phyloP scores from a whole-genome alignment of 768 basidiomycete genomes.

The Macrolepiota albuminosa region DNA sequence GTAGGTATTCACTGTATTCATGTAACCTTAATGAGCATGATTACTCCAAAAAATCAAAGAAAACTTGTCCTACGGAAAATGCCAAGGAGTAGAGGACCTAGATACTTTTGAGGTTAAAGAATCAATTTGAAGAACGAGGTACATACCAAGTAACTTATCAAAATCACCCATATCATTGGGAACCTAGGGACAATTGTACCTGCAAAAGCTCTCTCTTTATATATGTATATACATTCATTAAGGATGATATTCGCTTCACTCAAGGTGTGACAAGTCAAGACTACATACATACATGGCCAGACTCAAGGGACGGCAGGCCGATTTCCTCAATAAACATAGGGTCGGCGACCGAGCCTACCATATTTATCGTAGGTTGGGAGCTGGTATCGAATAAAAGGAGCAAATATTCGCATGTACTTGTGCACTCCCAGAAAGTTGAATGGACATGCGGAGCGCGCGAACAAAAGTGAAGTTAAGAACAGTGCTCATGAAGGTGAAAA shows the following conservation, averaged over 20 bases:
- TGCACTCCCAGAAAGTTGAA: background rate
- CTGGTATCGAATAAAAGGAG: background rate
- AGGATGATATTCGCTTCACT: background rate
- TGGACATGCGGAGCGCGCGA: background rate
- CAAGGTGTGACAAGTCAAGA: background rate
- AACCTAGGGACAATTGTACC: background rate
- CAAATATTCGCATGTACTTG: background rate
- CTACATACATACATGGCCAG: background rate
- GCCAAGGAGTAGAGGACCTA: slow-evolving; percentile 21
- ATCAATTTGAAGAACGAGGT: background rate
- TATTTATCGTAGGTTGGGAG: background rate
- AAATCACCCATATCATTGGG: slow-evolving; percentile 7
- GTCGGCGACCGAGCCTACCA: background rate
- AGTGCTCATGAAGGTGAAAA: background rate
- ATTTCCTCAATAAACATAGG: background rate
- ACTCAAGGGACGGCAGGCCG: background rate
- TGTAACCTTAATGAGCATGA: background rate
- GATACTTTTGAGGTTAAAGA: background rate
- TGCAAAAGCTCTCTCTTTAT: background rate
- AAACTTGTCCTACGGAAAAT: slow-evolving; percentile 17
- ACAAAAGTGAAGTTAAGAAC: background rate
- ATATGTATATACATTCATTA: background rate
- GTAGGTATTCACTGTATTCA: slow-evolving; percentile 22
- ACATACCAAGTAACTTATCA: slow-evolving; percentile 8
- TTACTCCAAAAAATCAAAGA: background rate